Conservation (phyloP, 2,329 filamentous ascomycete genomes). For the Botrytis medusae region DNA sequence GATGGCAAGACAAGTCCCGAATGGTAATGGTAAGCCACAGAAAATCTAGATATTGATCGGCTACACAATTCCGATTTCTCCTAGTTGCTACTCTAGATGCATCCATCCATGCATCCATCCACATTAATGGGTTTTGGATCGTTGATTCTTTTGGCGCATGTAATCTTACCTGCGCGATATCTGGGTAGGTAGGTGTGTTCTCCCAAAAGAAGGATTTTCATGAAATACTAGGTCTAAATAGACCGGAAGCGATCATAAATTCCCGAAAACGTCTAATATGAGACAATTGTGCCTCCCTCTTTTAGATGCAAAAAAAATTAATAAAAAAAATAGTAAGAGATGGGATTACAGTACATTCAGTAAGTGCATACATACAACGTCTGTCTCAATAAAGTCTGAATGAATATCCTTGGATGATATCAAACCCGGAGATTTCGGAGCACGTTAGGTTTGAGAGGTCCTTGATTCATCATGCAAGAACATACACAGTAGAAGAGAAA, state of each 20-base stretch:
- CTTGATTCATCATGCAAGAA: not conserved
- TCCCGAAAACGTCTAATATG: not conserved
- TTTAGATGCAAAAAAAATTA: not conserved
- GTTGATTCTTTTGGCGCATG: not conserved
- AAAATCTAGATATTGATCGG: not conserved
- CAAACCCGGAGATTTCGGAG: not conserved
- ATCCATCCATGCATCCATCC: not conserved
- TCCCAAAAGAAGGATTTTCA: not conserved
- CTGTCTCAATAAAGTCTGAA: not conserved
- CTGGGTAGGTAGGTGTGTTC: not conserved
- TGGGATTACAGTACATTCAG: not conserved
- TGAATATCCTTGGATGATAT: not conserved
- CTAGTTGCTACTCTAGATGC: conserved; percentile 9
- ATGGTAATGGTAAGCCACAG: conserved; percentile 6
- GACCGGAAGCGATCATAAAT: not conserved
- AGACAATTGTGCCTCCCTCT: not conserved
- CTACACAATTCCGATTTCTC: conserved; percentile 6
- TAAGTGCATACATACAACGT: not conserved
- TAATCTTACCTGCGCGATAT: not conserved
- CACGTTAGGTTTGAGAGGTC: not conserved
- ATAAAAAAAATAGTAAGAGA: not conserved
- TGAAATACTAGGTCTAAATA: not conserved
- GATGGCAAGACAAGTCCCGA: not conserved
- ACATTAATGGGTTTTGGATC: not conserved
- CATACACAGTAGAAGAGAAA: not conserved